Evolutionary conservation across 2,329 filamentous ascomycete genomes (phyloP).

Genomic region (Harringtonia aguacate): DNA sequence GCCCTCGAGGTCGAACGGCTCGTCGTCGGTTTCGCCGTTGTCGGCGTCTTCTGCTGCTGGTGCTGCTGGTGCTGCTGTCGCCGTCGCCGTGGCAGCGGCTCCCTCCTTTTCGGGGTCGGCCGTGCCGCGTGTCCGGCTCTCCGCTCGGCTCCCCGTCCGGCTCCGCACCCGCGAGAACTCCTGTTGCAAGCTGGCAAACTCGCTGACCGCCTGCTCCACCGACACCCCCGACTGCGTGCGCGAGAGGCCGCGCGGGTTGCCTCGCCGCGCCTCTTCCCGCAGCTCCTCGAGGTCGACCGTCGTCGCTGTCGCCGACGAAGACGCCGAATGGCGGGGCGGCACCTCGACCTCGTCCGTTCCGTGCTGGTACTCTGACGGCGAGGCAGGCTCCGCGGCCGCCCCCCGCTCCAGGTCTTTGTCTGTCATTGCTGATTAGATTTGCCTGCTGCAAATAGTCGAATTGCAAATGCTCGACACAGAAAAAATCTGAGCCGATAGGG

Average conservation of each 20-base stretch:
- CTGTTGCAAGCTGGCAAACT: constrained; percentile 58
- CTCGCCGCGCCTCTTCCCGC: constrained; percentile 28
- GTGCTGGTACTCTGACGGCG: constrained; percentile 5
- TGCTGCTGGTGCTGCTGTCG: no score
- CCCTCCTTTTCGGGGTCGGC: constrained; percentile 49
- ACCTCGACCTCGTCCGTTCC: constrained; percentile 11
- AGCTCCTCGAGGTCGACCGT: constrained; percentile 25
- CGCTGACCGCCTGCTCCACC: constrained; percentile 55
- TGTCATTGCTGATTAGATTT: constrained; percentile 5
- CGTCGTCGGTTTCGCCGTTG: constrained; percentile 31
- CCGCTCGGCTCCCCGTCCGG: constrained; percentile 13
- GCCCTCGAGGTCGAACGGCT: constrained; percentile 64
- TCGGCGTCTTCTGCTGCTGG: constrained; percentile 16
- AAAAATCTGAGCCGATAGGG: constrained; percentile 4
- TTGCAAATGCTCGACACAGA: not conserved
- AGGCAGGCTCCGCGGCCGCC: not conserved
- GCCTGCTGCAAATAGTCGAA: not conserved
- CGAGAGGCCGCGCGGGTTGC: constrained; percentile 37
- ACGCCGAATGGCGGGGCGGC: constrained; percentile 8
- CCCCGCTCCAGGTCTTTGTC: constrained; percentile 14
- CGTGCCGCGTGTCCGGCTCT: constrained; percentile 24
- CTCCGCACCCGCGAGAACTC: constrained; percentile 39
- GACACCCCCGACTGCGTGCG: constrained; percentile 42
- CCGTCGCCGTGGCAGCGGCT: no score
- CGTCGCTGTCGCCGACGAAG: constrained; percentile 13